Base-by-base conservation (phyloP, 139 green algal genomes). In the Tetratostichococcus sp. region DNA sequence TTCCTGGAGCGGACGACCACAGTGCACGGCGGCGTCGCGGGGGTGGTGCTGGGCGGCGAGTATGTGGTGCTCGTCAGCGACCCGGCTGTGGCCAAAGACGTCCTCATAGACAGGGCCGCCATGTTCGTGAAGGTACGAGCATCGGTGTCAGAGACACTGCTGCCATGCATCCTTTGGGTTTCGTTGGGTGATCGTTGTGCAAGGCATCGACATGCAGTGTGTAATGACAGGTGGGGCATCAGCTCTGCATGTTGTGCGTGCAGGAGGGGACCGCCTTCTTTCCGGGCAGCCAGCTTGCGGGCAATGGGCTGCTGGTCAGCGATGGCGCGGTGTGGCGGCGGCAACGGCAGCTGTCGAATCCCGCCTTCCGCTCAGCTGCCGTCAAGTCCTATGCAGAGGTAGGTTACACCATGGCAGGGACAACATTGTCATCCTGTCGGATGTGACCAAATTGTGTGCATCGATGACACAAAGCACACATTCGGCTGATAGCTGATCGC, bases 401-500 rank as follows among this genome's bases (percentile, higher is more conserved):
- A 30, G 30, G 75, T 34, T 30, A 35, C 25, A n/a, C n/a, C n/a
- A n/a, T n/a, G n/a, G n/a, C n/a, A n/a, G n/a, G n/a, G n/a, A n/a
- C n/a, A n/a, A n/a, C n/a, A n/a, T n/a, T n/a, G n/a, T n/a, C n/a
- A n/a, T n/a, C n/a, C n/a, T n/a, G n/a, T n/a, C n/a, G n/a, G n/a
- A n/a, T n/a, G n/a, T n/a, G n/a, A n/a, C n/a, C n/a, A n/a, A n/a
- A n/a, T n/a, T n/a, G n/a, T n/a, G n/a, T n/a, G 39, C 11, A 11
- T 11, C 39, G 39, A 50, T 50, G 8, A 21, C 8, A 50, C 8
- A 11, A 6, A 50, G 11, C 84, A 3, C 76, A 96, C 92, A 85
- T 97, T 89, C 0, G 93, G 91, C 35, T 90, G 87, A 73, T 99
- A 99, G 80, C 97, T 97, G 83, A 99, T 98, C 26, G 95, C 95